A percentile compares a stretch with the other conserved stretches of the same genome.
Evolutionary conservation across 2,329 filamentous ascomycete genomes (phyloP).

Genomic region (Claviceps lovelessii): DNA sequence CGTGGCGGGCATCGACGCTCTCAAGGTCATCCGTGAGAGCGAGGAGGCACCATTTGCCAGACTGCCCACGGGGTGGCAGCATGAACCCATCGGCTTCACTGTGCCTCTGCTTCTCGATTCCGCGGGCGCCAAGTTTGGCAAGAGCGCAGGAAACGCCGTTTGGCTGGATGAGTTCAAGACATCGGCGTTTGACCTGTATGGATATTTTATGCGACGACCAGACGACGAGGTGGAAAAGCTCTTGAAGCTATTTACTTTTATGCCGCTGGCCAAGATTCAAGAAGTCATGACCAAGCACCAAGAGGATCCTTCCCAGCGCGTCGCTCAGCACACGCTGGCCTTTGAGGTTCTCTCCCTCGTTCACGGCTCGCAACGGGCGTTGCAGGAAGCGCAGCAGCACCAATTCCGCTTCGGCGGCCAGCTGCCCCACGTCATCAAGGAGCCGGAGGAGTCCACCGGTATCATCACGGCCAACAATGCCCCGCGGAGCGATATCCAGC

Average conservation of each 20-base stretch:
- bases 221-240: slow-evolving; percentile 72
- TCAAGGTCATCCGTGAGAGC: slow-evolving; percentile 56
- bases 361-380: slow-evolving; percentile 54
- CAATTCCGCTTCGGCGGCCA: slow-evolving; percentile 30
- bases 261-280: slow-evolving; percentile 56
- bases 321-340: slow-evolving; percentile 73
- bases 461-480: slow-evolving; percentile 32
- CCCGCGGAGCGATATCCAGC: slow-evolving; percentile 38
- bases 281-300: slow-evolving; percentile 53
- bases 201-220: slow-evolving; percentile 73
- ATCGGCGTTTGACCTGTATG: slow-evolving; percentile 70
- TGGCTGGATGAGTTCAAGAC: slow-evolving; percentile 83
- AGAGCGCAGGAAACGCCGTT: slow-evolving; percentile 83
- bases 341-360: slow-evolving; percentile 68
- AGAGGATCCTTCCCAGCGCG: slow-evolving; percentile 52
- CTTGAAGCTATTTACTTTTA: slow-evolving; percentile 80
- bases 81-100: slow-evolving; percentile 70
- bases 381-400: slow-evolving; percentile 44
- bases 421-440: slow-evolving; percentile 17
- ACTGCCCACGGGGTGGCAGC: slow-evolving; percentile 27
- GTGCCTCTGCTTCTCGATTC: slow-evolving; percentile 79
- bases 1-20: slow-evolving; percentile 69
- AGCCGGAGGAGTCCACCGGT: slow-evolving; percentile 16
- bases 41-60: slow-evolving; percentile 31
- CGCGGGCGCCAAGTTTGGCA: slow-evolving; percentile 82